Evolutionary conservation across 2,329 filamentous ascomycete species (phyloP), one percentile per base, ranked within the genome.

Genomic region (Coniella lustricola): DNA sequence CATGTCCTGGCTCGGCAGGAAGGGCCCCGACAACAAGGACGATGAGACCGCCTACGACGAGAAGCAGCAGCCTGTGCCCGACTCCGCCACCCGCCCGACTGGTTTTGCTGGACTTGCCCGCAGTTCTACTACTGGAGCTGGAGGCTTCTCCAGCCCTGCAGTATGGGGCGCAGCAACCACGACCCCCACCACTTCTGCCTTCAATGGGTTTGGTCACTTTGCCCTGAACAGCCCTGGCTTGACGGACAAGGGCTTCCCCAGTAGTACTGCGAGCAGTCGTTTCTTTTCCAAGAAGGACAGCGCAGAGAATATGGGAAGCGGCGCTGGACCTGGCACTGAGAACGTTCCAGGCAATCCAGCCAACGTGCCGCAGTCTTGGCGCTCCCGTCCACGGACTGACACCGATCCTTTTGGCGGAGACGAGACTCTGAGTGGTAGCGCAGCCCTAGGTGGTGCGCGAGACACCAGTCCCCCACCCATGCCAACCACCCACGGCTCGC

Each of bases 201-300:
- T 90, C 74, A 90, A 91, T 31, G 84, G 84, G 18, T 98, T 98
- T 67, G 91, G 91, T 10, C 93, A 83, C 59, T 97, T 97, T 65
- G 84, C 86, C n/a, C 66, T 94, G 45, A 66, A 78, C 3, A 69
- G 72, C 25, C 73, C 76, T 16, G 67, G 76, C 7, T 72, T 80
- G 25, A 71, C 75, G 3, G 88, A 95, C 47, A 95, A 93, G 69
- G 82, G 87, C 9, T 79, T 85, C 59, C 84, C 81, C 22, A 83
- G 78, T 60, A 67, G 79, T 22, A 76, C 85, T 49, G 82, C 86
- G 3, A 87, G 89, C 62, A 95, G 90, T 63, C 51, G 51, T 32
- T 53, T 53, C 39, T 53, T 53, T 41, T 49, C 46, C 31, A 48
- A 46, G 32, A 94, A 90, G 67, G 84, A 89, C 32, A 84, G 77